A percentile compares a stretch with the other conserved stretches of the same genome.
Evolutionary conservation across 768 basidiomycete species (phyloP).

Genomic region (Rhizopogon vesiculosus): DNA sequence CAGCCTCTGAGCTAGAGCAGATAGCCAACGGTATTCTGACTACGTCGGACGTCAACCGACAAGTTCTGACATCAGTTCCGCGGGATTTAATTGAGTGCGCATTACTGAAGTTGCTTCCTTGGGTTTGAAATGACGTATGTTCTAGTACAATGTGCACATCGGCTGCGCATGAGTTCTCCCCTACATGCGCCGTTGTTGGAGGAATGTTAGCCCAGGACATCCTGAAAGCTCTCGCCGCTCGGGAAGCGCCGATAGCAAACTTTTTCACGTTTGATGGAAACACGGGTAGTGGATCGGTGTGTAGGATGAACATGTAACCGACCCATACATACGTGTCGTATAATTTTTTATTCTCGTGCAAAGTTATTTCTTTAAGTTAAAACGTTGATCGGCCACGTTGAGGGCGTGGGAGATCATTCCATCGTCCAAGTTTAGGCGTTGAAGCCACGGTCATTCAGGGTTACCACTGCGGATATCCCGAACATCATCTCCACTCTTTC

Average conservation of each 20-base stretch:
- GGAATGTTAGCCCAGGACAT: conserved; percentile 95
- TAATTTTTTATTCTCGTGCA: background rate
- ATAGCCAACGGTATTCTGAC: conserved; percentile 60
- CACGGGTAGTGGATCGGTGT: conserved; percentile 72
- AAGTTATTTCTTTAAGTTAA: no score
- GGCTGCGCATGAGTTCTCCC: conserved; percentile 84
- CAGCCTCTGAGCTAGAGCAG: conserved; percentile 53
- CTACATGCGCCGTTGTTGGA: conserved; percentile 91
- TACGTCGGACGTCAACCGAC: conserved; percentile 65
- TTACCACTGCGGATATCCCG: conserved; percentile 6
- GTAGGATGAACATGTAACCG: conserved; percentile 40
- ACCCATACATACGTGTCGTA: background rate
- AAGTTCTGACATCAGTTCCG: conserved; percentile 55
- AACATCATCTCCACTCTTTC: conserved; percentile 7
- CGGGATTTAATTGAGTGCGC: conserved; percentile 59
- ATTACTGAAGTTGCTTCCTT: conserved; percentile 1
- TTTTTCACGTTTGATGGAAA: conserved; percentile 86
- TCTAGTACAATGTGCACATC: conserved; percentile 62
- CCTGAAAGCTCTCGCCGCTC: conserved; percentile 82
- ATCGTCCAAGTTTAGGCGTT: conserved; percentile 15
- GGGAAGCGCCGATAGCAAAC: conserved; percentile 92
- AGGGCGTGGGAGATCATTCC: conserved; percentile 12
- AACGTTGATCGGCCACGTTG: no score
- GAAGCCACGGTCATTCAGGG: conserved; percentile 17
- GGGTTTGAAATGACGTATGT: conserved; percentile 3